phyloP scores from a whole-genome alignment of 2,329 filamentous ascomycete genomes.

The Scytalidium sp. region DNA sequence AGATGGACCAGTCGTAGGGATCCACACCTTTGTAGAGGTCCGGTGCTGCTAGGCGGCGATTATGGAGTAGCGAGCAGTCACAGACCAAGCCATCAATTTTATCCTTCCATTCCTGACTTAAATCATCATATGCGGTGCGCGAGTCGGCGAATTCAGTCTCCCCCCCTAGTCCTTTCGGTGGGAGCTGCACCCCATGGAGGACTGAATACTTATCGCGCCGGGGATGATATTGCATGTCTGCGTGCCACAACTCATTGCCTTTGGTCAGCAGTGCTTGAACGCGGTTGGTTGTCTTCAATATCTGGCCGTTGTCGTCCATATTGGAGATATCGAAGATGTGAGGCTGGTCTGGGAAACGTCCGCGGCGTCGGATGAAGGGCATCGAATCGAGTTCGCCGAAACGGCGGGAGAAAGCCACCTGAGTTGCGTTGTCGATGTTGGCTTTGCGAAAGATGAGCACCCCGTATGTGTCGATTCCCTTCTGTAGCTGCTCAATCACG shows the following conservation, averaged over 20 bases:
- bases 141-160: constrained; percentile 51
- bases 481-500: background rate
- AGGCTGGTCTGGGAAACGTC: constrained; percentile 41
- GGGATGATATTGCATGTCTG: constrained; percentile 50
- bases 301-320: constrained; percentile 42
- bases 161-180: constrained; percentile 41
- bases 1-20: background rate
- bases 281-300: too few species aligned
- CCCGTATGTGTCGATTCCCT: constrained; percentile 32
- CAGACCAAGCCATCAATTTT: constrained; percentile 39
- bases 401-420: constrained; percentile 44
- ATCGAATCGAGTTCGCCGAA: constrained; percentile 54
- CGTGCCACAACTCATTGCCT: constrained; percentile 49
- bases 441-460: constrained; percentile 49
- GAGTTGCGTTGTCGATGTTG: constrained; percentile 43
- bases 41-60: constrained; percentile 45
- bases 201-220: constrained; percentile 48
- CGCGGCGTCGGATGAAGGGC: constrained; percentile 40
- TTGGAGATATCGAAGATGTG: constrained; percentile 57
- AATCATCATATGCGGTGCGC: constrained; percentile 44
- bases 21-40: constrained; percentile 31
- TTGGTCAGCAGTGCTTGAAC: constrained; percentile 36
- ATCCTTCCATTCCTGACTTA: constrained; percentile 26
- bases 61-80: constrained; percentile 46
- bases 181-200: constrained; percentile 44